These are phyloP conservation scores for Phytophthora fragariae DNA, from an alignment of 352 stramenopile genomes.

Conservation along the genomic window DNA sequence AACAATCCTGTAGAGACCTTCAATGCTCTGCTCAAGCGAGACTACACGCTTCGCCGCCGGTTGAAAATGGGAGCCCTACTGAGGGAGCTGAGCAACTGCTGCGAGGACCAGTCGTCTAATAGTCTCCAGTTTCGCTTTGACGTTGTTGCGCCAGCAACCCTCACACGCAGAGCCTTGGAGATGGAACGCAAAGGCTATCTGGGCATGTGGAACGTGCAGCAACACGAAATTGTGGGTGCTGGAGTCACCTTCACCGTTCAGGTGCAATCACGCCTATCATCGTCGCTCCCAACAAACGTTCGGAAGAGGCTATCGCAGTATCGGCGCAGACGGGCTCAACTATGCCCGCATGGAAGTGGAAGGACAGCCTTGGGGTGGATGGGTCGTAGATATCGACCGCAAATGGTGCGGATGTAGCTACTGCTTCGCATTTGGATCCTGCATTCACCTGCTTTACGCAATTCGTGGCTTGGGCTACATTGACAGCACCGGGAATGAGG, in stretches of 20 bases:
- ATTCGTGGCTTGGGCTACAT: background rate
- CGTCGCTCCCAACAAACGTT: conserved; percentile 2
- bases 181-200: background rate
- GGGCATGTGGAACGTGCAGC: background rate
- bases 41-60: background rate
- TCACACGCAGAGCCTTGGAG: conserved; percentile 1
- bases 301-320: conserved; percentile 3
- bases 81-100: background rate
- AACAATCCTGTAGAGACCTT: background rate
- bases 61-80: background rate
- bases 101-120: conserved; percentile 1
- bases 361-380: background rate
- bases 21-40: background rate
- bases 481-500: background rate
- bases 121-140: background rate
- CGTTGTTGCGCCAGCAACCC: background rate
- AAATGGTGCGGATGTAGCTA: conserved; percentile 9
- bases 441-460: conserved; percentile 7
- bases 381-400: background rate
- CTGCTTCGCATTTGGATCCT: conserved; percentile 4
- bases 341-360: conserved; percentile 6
- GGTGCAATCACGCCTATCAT: background rate
- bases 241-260: background rate
- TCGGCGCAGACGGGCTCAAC: conserved; percentile 7
- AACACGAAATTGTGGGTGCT: background rate